These are phyloP conservation scores for Alternaria ethzedia DNA, from an alignment of 2,329 filamentous ascomycete species.

Conservation along the genomic window DNA sequence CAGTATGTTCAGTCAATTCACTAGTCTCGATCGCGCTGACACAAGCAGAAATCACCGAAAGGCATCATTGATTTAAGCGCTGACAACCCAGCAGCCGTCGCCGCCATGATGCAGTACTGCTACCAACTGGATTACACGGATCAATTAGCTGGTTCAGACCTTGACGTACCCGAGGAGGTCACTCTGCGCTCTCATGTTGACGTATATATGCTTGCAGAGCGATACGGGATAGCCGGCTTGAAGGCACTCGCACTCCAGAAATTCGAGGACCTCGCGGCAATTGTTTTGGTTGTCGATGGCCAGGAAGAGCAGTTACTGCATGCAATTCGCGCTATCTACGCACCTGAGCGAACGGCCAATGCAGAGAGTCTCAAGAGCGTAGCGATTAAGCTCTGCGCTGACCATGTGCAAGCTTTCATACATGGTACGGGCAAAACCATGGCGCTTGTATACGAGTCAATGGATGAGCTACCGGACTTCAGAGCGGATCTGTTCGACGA, in stretches of 20 bases:
- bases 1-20: slow-evolving; percentile 13
- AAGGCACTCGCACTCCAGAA: slow-evolving; percentile 34
- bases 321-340: slow-evolving; percentile 35
- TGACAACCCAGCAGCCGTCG: slow-evolving; percentile 39
- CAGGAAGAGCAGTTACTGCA: slow-evolving; percentile 34
- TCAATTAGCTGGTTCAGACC: slow-evolving; percentile 23
- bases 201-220: slow-evolving; percentile 37
- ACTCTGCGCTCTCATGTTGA: slow-evolving; percentile 36
- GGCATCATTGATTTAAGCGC: slow-evolving; percentile 39
- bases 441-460: slow-evolving; percentile 33
- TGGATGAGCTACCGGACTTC: slow-evolving; percentile 41
- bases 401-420: slow-evolving; percentile 38
- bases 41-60: slow-evolving; percentile 26
- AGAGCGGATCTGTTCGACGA: slow-evolving; percentile 39
- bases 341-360: slow-evolving; percentile 27
- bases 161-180: slow-evolving; percentile 26
- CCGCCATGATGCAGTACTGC: slow-evolving; percentile 44
- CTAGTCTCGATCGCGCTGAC: slow-evolving; percentile 11
- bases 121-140: slow-evolving; percentile 42
- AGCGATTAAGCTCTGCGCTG: slow-evolving; percentile 36
- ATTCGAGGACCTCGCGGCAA: slow-evolving; percentile 30
- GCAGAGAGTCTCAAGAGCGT: slow-evolving; percentile 28
- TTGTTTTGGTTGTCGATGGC: slow-evolving; percentile 27
- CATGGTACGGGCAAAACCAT: slow-evolving; percentile 34
- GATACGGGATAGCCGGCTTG: slow-evolving; percentile 35